These are phyloP conservation scores for Cyberlindnera meyerae DNA, from an alignment of 805 yeast genomes.

Conservation along the genomic window DNA sequence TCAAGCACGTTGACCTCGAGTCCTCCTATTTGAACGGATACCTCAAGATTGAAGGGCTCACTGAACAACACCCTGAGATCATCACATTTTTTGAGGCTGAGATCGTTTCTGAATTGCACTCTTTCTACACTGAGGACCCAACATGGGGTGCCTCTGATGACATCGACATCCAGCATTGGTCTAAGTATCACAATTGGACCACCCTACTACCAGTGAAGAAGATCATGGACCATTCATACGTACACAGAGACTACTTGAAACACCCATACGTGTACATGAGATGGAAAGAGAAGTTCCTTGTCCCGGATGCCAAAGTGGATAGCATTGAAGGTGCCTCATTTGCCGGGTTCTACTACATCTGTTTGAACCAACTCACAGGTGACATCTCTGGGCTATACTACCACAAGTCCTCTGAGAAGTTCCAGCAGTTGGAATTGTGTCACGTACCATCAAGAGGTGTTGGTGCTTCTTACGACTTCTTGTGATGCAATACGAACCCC, in stretches of 20 bases:
- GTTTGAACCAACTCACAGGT: slow-evolving; percentile 74
- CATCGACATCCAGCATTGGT: slow-evolving; percentile 64
- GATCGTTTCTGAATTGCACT: slow-evolving; percentile 48
- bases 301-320: slow-evolving; percentile 64
- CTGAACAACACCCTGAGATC: slow-evolving; percentile 62
- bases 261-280: slow-evolving; percentile 72
- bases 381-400: slow-evolving; percentile 75
- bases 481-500: no score
- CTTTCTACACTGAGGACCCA: slow-evolving; percentile 34
- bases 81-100: slow-evolving; percentile 74
- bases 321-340: slow-evolving; percentile 69
- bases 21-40: slow-evolving; percentile 53
- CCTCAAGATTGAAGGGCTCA: slow-evolving; percentile 62
- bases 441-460: slow-evolving; percentile 11
- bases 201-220: slow-evolving; percentile 15
- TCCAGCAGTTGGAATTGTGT: slow-evolving; percentile 64
- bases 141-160: slow-evolving; percentile 58
- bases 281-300: slow-evolving; percentile 88
- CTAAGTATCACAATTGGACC: slow-evolving; percentile 47
- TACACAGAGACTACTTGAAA: slow-evolving; percentile 28
- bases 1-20: slow-evolving; percentile 61
- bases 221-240: slow-evolving; percentile 16
- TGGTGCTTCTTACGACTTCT: slow-evolving; percentile 12
- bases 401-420: slow-evolving; percentile 70
- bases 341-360: slow-evolving; percentile 89